A percentile compares a stretch with the other conserved stretches of the same genome.
Conservation (phyloP, 768 basidiomycete species). For the Tylopilus cervinicoccineus region DNA sequence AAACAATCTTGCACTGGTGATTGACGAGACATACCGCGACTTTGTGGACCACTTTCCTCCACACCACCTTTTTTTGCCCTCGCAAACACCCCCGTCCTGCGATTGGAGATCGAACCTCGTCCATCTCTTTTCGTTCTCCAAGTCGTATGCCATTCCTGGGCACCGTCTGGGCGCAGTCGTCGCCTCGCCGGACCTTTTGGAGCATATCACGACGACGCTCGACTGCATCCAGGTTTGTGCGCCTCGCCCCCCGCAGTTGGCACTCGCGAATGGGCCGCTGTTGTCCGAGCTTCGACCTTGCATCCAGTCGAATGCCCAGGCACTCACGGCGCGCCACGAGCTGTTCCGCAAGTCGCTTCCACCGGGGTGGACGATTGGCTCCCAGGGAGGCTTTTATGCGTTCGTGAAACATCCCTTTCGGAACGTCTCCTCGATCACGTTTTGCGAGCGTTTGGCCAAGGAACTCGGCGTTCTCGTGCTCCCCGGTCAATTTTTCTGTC, state of each 20-base stretch:
- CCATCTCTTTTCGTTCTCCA: conserved; percentile 78
- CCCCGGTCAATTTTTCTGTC: conserved; percentile 61
- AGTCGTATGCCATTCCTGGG: conserved; percentile 77
- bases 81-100: conserved; percentile 14
- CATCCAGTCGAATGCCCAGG: conserved; percentile 46
- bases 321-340: conserved; percentile 47
- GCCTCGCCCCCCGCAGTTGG: conserved; percentile 68
- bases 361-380: conserved; percentile 54
- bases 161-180: conserved; percentile 74
- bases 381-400: conserved; percentile 73
- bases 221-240: conserved; percentile 82
- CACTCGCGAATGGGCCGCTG: conserved; percentile 48
- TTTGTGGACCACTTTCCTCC: conserved; percentile 56
- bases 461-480: conserved; percentile 63
- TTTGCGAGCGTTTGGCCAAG: conserved; percentile 55
- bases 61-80: conserved; percentile 49
- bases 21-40: conserved; percentile 92
- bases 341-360: conserved; percentile 53
- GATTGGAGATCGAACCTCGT: conserved; percentile 62
- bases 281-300: conserved; percentile 50
- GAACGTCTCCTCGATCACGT: conserved; percentile 42
- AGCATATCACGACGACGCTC: conserved; percentile 51
- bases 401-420: conserved; percentile 68
- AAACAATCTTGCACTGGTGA: conserved; percentile 56
- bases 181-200: conserved; percentile 52